Evolutionary conservation across 768 basidiomycete genomes (phyloP).

Genomic region (Lactifluus hygrophoroides): DNA sequence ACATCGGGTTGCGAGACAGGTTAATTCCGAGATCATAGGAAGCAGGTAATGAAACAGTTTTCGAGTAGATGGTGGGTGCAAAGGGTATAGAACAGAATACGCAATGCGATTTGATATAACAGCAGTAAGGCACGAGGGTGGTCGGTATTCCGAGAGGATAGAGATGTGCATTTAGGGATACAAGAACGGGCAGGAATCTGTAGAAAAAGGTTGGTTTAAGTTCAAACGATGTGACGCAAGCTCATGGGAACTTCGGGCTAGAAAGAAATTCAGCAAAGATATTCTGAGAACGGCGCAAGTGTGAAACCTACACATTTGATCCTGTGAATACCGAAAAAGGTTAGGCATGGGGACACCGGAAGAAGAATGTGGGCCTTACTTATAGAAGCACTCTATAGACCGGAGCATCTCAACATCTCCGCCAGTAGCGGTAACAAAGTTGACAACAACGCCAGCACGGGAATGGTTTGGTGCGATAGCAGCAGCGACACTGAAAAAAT

Average conservation of each 20-base stretch:
- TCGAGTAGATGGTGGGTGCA: slow-evolving; percentile 38
- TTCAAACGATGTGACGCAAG: slow-evolving; percentile 82
- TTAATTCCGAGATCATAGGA: slow-evolving; percentile 34
- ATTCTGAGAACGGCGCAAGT: neutral
- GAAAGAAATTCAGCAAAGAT: slow-evolving; percentile 22
- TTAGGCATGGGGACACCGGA: neutral
- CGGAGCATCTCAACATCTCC: slow-evolving; percentile 98
- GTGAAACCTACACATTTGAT: slow-evolving; percentile 69
- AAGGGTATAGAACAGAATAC: slow-evolving; percentile 65
- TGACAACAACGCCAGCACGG: slow-evolving; percentile 87
- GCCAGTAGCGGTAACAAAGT: slow-evolving; percentile 95
- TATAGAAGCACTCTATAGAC: slow-evolving; percentile 98
- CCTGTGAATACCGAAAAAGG: slow-evolving; percentile 17
- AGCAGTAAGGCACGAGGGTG: slow-evolving; percentile 32
- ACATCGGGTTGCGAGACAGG: slow-evolving; percentile 49
- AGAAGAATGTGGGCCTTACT: slow-evolving; percentile 39
- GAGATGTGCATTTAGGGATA: slow-evolving; percentile 69
- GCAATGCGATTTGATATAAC: slow-evolving; percentile 39
- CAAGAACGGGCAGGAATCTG: slow-evolving; percentile 47
- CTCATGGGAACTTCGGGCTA: slow-evolving; percentile 89
- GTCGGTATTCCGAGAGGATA: slow-evolving; percentile 21
- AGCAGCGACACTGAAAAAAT: slow-evolving; percentile 57
- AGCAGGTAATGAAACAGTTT: slow-evolving; percentile 59
- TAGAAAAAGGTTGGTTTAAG: slow-evolving; percentile 27
- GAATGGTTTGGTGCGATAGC: slow-evolving; percentile 80